Base-by-base conservation (phyloP, 1,139 yeast species). In the Taphrina populina region DNA sequence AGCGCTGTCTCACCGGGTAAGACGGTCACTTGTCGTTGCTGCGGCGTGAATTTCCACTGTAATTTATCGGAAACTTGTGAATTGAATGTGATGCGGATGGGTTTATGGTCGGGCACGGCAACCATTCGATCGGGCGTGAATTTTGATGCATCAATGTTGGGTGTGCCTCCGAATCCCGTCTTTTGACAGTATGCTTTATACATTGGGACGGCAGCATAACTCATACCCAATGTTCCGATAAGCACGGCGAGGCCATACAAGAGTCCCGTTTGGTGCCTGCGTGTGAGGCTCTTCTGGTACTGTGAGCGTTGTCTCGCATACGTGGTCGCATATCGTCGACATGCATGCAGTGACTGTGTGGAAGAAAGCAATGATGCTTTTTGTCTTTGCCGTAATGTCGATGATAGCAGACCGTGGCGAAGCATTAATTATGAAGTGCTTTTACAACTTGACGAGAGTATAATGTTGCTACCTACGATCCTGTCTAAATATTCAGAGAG, bases 1-100 rank as follows among this genome's bases (percentile, higher is more conserved):
- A 92, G 73, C 0, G 98, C 98, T 1, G 98, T 92, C 70, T 94
- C 99, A 20, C 99, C 99, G 0, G 99, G 99, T 11, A 88, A 82
- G 19, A 94, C 87, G 64, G 82, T 81, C 4, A 94, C 98, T 69
- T 90, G 96, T 62, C 94, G 76, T 68, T 92, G 98, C 69, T 88
- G 92, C 7, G 99, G 98, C 19, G 83, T 81, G 71, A 94, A 92
- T 63, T 81, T 84, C 99, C 99, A 94, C 3, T 98, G 98, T 63
- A 94, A 75, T 41, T 87, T 78, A 13, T 92, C 87, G 0, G 96
- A 86, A 0, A 94, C 88, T 68, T 88, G 97, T 46, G 96, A 87
- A 7, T 96, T 87, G 67, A 94, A 94, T 17, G 84, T 80, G 10
- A 94, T 79, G 60, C 87, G 74, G 58, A 94, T 84, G 64, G 95